Evolutionary conservation across 257 asterid genomes (phyloP), one percentile per base, ranked within the genome.

Genomic region (Buddleja alternifolia): DNA sequence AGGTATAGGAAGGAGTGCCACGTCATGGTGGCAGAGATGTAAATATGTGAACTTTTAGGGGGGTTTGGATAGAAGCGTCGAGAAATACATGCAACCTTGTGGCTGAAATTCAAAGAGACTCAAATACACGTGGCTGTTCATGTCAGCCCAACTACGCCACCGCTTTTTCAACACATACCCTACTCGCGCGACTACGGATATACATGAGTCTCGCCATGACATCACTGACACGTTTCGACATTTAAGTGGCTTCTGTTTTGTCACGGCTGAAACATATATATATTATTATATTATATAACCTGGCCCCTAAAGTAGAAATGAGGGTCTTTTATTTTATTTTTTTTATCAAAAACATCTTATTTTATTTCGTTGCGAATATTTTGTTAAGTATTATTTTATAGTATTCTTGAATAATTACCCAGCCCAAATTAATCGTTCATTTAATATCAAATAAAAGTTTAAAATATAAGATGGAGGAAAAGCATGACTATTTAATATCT

Each of bases 71-170:
- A 67, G 85, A 82, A 82, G 37, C 69, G 61, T 75, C 81, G 83
- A 85, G 87, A 86, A 85, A 74, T 80, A 74, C 59, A 47, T 73
- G 80, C 84, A 69, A 61, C 81, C 85, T 75, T 83, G 97, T 91
- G 96, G 97, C 85, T 83, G 58, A 64, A 55, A 80, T 69, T 86
- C 41, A 85, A 86, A 66, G 88, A 77, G 75, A 66, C 70, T 68
- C 73, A 25, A 15, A 5, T 72, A 83, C 90, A 86, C 90, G 90
- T 88, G 97, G 90, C 78, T 20, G 9, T 73, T 80, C 56, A 63
- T 52, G 83, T 80, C 84, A 74, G 77, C n/a, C 80, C 67, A 63
- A 64, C 77, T 66, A 73, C 78, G 66, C 70, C 75, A 14, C 63
- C 78, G 78, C 82, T 76, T 74, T 77, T 67, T 75, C 59, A 53